These are phyloP conservation scores for Globisporangium apiculatum DNA, from an alignment of 352 stramenopile genomes.

Conservation along the genomic window DNA sequence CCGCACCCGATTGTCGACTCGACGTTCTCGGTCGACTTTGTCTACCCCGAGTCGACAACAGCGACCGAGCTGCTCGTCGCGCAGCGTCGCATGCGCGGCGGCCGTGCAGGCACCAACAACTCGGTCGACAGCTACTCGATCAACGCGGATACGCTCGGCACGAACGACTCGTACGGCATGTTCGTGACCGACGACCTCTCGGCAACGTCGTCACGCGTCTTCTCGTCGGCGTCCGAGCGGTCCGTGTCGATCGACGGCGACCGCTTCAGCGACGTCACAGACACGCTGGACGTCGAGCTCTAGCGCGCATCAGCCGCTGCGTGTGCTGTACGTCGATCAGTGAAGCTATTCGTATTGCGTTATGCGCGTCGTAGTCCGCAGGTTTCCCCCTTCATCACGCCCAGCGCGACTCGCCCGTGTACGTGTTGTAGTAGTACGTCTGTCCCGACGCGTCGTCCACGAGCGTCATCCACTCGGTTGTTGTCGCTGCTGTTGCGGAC, in stretches of 20 bases:
- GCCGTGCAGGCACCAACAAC: background rate
- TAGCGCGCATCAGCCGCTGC: background rate
- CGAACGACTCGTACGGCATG: constrained; percentile 14
- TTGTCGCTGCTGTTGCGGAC: constrained; percentile 5
- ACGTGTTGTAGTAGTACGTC: constrained; percentile 70
- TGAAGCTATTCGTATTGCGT: constrained; percentile 6
- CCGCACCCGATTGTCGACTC: constrained; percentile 16
- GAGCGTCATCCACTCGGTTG: constrained; percentile 42
- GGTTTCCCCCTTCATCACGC: constrained; percentile 17
- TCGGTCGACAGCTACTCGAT: background rate
- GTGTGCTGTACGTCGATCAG: background rate
- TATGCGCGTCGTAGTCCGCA: no score
- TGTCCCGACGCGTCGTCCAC: constrained; percentile 55
- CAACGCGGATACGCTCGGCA: background rate
- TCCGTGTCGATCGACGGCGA: background rate
- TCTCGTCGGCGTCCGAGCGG: constrained; percentile 6
- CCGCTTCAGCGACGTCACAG: constrained; percentile 5
- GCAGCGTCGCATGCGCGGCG: background rate
- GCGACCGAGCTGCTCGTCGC: background rate
- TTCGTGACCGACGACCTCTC: constrained; percentile 5
- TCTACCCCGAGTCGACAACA: constrained; percentile 15
- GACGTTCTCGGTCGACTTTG: constrained; percentile 29
- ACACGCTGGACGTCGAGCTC: constrained; percentile 4
- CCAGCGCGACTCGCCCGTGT: constrained; percentile 66
- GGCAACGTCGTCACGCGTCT: constrained; percentile 9